Evolutionary conservation across 225 moss, liverwort and hornwort species (phyloP), one percentile per base, ranked within the genome.

Genomic region (Straminergon stramineum): DNA sequence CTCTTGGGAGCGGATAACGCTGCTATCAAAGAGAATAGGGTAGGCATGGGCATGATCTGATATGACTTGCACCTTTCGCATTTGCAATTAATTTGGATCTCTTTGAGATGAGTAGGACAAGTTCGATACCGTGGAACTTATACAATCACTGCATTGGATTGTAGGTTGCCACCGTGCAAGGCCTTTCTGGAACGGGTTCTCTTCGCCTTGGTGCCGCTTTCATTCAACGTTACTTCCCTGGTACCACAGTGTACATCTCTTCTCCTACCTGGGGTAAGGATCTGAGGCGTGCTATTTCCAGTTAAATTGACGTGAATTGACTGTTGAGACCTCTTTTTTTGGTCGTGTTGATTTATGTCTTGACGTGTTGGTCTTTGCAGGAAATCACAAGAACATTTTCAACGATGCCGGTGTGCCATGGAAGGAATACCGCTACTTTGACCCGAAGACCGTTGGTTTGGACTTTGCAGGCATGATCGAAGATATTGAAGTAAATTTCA

Each of bases 311-410:
- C 51, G 37, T 63, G 37, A 31, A 10, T 53, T 65, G 57, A 83
- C 41, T 32, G 56, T 62, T 31, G 34, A 53, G 13, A 76, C 61
- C 60, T 83, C 55, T 56, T 48, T 61, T 24, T 65, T 15, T 7
- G 58, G 39, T 80, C 17, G 58, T 73, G 51, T 79, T 52, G 52
- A 58, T 88, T 58, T 70, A 28, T 76, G 60, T 81, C 57, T 81
- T 89, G 43, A 69, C 34, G 39, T 81, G 19, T 84, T 62, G 73
- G 34, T 63, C 45, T 78, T 85, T 83, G 76, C 92, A 98, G 97
- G 98, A 80, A 99, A 99, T 75, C 99, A 99, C 92, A 96, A 96
- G 93, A 99, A 99, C 55, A 99, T 99, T 51, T 94, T 99, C 87
- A 97, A 95, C 62, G 96, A 97, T 87, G 97, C 96, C 8, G 90